Base-by-base conservation (phyloP, 2,329 filamentous ascomycete species). In the Neonectria ditissima region DNA sequence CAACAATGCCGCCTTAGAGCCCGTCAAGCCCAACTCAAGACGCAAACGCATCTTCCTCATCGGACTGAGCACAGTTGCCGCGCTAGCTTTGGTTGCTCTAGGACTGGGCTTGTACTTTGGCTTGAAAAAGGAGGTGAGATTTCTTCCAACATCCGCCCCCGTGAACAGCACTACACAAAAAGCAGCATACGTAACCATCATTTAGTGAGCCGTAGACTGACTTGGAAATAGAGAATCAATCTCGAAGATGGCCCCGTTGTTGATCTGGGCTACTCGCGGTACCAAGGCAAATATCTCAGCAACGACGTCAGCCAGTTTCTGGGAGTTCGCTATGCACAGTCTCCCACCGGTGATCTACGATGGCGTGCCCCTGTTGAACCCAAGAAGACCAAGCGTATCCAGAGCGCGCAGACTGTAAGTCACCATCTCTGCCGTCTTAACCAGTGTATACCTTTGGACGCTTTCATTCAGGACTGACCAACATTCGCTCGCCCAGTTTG, bases 311-410 rank as follows among this genome's bases (percentile, higher is more conserved):
- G 78, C 53, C 76, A 83, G 68, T 86, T 80, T 69, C 75, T 83
- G 3, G 83, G 83, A 13, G 76, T 84, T 73, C 83, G 84, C 45
- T 88, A 82, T 71, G 86, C 86, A 11, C 78, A 80, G 14, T 77
- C 85, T n/a, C 85, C 86, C 5, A 59, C 83, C 0, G 83, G 80
- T 2, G 76, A 84, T 41, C 75, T 86, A 34, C 80, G 86, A 56
- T 88, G 83, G 78, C 77, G 81, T 26, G 81, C 83, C 18, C 86
- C 86, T 1, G 74, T 78, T 16, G 76, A 81, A 34, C 85, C 85
- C 3, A 74, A 73, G 2, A 74, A 62, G 4, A 71, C 74, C 11
- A 63, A 72, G 1, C 69, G 67, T 2, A 71, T 77, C 0, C 78
- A 82, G 73, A 71, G 78, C 59, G 78, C 80, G 16, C 69, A 78